These are phyloP conservation scores for Komagataella pseudopastoris DNA, from an alignment of 805 yeast genomes.

Conservation along the genomic window DNA sequence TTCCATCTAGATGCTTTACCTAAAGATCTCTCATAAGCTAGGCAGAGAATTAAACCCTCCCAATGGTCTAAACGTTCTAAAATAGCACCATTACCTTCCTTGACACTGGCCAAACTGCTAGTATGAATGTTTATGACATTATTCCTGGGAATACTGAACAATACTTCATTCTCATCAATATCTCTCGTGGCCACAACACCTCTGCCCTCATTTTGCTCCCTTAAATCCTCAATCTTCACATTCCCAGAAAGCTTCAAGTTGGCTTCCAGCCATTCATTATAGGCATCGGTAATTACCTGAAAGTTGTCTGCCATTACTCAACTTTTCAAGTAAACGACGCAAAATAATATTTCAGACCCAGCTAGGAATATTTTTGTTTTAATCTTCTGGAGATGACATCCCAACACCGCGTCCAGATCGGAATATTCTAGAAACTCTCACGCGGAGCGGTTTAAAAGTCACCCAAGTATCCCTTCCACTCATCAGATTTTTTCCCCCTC, in stretches of 20 bases:
- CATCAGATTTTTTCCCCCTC: not conserved
- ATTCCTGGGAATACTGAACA: constrained; percentile 58
- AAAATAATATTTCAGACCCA: not conserved
- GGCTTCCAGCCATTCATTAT: constrained; percentile 28
- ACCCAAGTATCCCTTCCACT: not conserved
- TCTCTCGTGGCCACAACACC: constrained; percentile 56
- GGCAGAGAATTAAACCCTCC: constrained; percentile 61
- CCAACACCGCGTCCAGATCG: not conserved
- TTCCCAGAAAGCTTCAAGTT: constrained; percentile 39
- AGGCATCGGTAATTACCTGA: constrained; percentile 20
- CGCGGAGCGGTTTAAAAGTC: not conserved
- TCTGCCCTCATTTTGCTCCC: constrained; percentile 56
- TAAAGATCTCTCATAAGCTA: constrained; percentile 45
- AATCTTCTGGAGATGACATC: not conserved
- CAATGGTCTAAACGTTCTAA: constrained; percentile 45
- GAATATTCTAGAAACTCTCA: not conserved
- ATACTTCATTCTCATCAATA: constrained; percentile 44
- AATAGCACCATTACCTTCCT: constrained; percentile 18
- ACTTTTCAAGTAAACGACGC: not conserved
- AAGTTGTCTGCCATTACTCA: not conserved
- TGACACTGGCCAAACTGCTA: constrained; percentile 25
- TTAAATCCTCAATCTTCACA: constrained; percentile 45
- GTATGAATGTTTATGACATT: constrained; percentile 47
- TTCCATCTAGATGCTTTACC: constrained; percentile 45
- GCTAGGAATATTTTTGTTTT: not conserved